Conservation (phyloP, 768 basidiomycete species). For the Xerocomellus dryophilus region DNA sequence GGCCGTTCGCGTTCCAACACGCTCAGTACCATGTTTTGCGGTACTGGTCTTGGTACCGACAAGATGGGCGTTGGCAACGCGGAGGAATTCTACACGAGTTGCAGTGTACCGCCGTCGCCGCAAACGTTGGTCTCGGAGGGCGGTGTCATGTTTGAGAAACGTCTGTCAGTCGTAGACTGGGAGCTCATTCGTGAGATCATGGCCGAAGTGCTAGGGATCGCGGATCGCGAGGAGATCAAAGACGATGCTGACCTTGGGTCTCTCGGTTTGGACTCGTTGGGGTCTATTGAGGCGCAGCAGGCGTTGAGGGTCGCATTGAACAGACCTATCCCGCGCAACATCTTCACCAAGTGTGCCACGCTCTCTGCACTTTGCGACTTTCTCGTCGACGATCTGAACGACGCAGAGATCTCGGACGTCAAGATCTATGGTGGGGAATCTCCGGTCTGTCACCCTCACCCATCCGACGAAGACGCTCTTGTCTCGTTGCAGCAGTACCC, state of each 20-base stretch:
- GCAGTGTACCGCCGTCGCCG: slow-evolving; percentile 33
- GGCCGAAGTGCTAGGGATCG: slow-evolving; percentile 42
- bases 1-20: slow-evolving; percentile 29
- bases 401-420: neutral
- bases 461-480: slow-evolving; percentile 31
- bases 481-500: slow-evolving; percentile 38
- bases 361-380: slow-evolving; percentile 23
- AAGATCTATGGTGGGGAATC: neutral
- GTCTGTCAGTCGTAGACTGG: neutral
- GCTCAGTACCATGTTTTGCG: slow-evolving; percentile 11
- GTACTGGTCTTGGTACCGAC: slow-evolving; percentile 1
- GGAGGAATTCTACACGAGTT: slow-evolving; percentile 2
- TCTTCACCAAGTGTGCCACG: slow-evolving; percentile 43
- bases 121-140: slow-evolving; percentile 40
- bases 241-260: slow-evolving; percentile 46
- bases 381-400: slow-evolving; percentile 1
- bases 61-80: slow-evolving; percentile 5
- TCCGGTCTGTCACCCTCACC: neutral
- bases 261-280: slow-evolving; percentile 63
- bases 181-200: slow-evolving; percentile 39
- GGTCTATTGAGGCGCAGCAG: slow-evolving; percentile 59
- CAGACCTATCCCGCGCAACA: slow-evolving; percentile 41
- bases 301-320: slow-evolving; percentile 42
- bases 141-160: neutral
- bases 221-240: slow-evolving; percentile 33